Evolutionary conservation across 2,329 filamentous ascomycete species (phyloP).

Genomic region (Aspergillus brasiliensis): DNA sequence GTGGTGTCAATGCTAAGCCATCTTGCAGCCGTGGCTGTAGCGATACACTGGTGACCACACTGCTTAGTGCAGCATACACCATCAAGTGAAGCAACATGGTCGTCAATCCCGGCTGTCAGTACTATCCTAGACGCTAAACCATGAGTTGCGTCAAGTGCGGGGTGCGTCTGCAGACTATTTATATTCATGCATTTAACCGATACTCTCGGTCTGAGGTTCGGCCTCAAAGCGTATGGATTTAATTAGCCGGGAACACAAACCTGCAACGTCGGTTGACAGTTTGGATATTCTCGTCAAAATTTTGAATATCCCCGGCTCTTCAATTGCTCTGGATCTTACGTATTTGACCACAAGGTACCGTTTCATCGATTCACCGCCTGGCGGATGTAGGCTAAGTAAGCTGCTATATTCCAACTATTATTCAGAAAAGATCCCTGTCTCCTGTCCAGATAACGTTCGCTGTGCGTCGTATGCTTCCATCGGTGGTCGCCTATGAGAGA

Average conservation of each 20-base stretch:
- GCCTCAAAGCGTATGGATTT: background rate
- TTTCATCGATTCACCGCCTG: no score
- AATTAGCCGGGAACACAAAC: background rate
- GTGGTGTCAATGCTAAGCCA: constrained; percentile 31
- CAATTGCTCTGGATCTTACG: background rate
- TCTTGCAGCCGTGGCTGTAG: constrained; percentile 20
- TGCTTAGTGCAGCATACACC: background rate
- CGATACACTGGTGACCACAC: background rate
- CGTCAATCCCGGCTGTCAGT: background rate
- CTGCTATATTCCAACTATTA: no score
- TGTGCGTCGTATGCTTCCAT: no score
- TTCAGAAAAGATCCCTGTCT: no score
- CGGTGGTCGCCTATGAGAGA: no score
- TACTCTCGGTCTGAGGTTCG: background rate
- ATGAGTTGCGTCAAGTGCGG: background rate
- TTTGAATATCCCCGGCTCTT: no score
- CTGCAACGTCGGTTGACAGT: no score
- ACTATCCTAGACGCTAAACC: background rate
- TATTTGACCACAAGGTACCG: no score
- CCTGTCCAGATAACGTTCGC: no score
- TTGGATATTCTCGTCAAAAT: background rate
- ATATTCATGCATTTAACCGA: background rate
- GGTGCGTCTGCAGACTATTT: background rate
- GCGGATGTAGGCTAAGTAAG: no score
- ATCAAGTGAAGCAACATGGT: background rate